Evolutionary conservation across 2,329 filamentous ascomycete species (phyloP).

Genomic region (Furcasterigmium sp.): DNA sequence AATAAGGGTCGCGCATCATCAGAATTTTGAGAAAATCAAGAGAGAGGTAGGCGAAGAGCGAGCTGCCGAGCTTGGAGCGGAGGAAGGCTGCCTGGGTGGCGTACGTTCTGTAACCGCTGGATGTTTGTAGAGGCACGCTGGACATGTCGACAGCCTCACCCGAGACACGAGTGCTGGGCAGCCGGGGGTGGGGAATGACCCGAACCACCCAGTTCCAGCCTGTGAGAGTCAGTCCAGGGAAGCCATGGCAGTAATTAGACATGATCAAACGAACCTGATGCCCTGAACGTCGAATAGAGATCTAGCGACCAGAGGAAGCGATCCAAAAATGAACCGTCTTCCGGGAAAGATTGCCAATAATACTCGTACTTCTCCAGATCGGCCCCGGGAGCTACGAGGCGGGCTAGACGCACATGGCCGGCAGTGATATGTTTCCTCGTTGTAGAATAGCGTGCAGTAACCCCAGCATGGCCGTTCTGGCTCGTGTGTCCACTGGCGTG

Average conservation of each 20-base stretch:
- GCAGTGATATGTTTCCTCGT: too few relatives aligned
- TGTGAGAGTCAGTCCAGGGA: conserved; percentile 15
- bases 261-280: conserved; percentile 36
- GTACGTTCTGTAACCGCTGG: conserved; percentile 39
- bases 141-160: conserved; percentile 33
- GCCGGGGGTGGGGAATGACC: conserved; percentile 37
- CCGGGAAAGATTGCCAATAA: conserved; percentile 56
- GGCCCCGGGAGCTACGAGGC: not conserved
- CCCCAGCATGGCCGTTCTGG: too few relatives aligned
- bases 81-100: conserved; percentile 39
- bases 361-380: conserved; percentile 37
- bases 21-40: conserved; percentile 66
- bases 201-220: conserved; percentile 55
- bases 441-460: too few relatives aligned
- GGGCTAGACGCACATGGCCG: too few relatives aligned
- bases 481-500: too few relatives aligned
- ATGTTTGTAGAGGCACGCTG: conserved; percentile 34
- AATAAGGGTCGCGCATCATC: conserved; percentile 76
- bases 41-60: conserved; percentile 56
- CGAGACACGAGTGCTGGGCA: conserved; percentile 32
- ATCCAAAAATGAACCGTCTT: conserved; percentile 37
- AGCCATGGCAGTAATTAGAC: not conserved
- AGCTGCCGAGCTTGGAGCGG: conserved; percentile 32
- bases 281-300: conserved; percentile 48
- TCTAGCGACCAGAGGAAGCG: conserved; percentile 53